Conservation (phyloP, 2,329 filamentous ascomycete genomes). For the Rugonectria rugulosa region DNA sequence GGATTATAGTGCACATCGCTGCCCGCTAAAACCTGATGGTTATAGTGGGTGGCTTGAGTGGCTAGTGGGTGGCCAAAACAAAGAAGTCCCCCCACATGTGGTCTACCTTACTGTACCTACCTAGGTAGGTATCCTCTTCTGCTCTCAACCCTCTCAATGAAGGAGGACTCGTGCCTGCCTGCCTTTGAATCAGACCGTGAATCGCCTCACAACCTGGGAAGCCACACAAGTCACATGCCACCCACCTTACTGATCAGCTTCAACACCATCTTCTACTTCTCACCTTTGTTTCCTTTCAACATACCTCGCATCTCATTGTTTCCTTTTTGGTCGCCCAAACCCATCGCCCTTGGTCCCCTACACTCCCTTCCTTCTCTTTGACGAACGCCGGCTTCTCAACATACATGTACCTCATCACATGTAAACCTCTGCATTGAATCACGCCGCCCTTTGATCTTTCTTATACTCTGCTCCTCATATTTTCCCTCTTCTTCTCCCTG, state of each 20-base stretch:
- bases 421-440: slow-evolving; percentile 10
- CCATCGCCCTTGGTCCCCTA: too few species aligned
- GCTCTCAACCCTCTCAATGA: too few species aligned
- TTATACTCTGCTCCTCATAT: not conserved
- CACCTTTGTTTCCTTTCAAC: not conserved
- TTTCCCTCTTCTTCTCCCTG: not conserved
- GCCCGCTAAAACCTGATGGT: too few species aligned
- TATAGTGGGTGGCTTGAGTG: too few species aligned
- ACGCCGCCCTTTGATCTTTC: too few species aligned
- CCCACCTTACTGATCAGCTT: not conserved
- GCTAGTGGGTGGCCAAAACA: too few species aligned
- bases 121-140: too few species aligned
- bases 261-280: not conserved
- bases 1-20: too few species aligned
- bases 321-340: not conserved
- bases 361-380: not conserved
- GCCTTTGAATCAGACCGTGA: not conserved
- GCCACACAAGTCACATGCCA: slow-evolving; percentile 3
- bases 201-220: not conserved
- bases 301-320: not conserved
- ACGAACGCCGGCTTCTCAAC: not conserved
- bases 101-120: too few species aligned
- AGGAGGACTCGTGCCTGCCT: too few species aligned
- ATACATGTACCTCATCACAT: slow-evolving; percentile 15
- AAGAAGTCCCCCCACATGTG: too few species aligned